Conservation (phyloP, 2,329 filamentous ascomycete species). For the Colletotrichum zoysiae region DNA sequence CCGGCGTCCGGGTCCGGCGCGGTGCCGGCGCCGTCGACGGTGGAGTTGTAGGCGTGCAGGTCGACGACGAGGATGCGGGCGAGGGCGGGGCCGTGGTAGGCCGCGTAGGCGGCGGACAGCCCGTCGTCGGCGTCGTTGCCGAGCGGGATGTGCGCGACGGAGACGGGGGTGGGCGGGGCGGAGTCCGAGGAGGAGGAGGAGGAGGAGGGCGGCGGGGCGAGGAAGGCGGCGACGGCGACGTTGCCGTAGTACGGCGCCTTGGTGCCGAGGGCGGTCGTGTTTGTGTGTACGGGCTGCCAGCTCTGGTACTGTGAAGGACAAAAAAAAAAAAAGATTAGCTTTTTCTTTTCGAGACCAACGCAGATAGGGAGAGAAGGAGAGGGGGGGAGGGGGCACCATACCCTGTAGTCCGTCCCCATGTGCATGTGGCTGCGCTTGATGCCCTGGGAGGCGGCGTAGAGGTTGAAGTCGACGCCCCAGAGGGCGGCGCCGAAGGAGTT, state of each 20-base stretch:
- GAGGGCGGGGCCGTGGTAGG: constrained; percentile 61
- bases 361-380: too few relatives aligned
- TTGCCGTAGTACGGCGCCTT: constrained; percentile 75
- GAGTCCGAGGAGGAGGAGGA: too few relatives aligned
- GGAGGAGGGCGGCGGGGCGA: constrained; percentile 56
- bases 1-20: constrained; percentile 47
- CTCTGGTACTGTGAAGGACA: constrained; percentile 60
- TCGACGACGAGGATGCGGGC: constrained; percentile 68
- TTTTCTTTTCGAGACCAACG: too few relatives aligned
- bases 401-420: constrained; percentile 71
- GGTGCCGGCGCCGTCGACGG: constrained; percentile 54
- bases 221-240: constrained; percentile 67
- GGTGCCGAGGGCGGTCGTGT: constrained; percentile 64
- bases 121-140: constrained; percentile 43
- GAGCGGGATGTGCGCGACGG: constrained; percentile 63
- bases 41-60: constrained; percentile 70
- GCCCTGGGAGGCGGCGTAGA: constrained; percentile 67
- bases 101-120: constrained; percentile 67
- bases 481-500: constrained; percentile 75
- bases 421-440: constrained; percentile 74
- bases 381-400: constrained; percentile 36
- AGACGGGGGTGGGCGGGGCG: constrained; percentile 51
- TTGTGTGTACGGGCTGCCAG: constrained; percentile 71
- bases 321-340: constrained; percentile 3
- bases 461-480: constrained; percentile 73